Evolutionary conservation across 2,329 filamentous ascomycete species (phyloP), one percentile per base, ranked within the genome.

Genomic region (Aspergillus aculeatinus): DNA sequence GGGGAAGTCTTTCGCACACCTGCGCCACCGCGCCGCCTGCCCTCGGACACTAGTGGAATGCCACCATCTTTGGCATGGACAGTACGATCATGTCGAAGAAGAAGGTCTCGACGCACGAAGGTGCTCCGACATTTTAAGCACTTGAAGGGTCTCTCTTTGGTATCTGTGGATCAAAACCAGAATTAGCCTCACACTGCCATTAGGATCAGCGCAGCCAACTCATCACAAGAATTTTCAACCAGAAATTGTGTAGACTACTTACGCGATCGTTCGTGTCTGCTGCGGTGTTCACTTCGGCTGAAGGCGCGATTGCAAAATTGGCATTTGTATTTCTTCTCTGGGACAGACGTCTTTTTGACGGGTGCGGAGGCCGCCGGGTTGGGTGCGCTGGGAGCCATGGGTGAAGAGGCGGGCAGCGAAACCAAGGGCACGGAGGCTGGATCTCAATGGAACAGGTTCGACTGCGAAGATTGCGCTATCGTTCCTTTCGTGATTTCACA

Each of bases 261-360:
- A 98, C 95, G 95, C 77, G 92, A 96, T 81, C 95, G 87, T 81
- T 99, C 95, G 80, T 99, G 95, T 79, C 95, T 86, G 80, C 92
- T 97, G 71, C 95, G 87, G 79, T 99, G 95, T 80, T 99, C 95
- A 78, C 92, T 96, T 77, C 95, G 86, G 81, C 93, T 97, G 78
- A 99, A 99, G 65, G 95, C 95, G 78, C 95, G 87, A 80, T 93
- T 93, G 83, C 95, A 98, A 80, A 96, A 98, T 83, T 96, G 92
- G 82, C 95, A 99, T 79, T 98, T 97, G 87, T 99, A 99, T 81
- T 97, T 96, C 83, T 96, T 94, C 83, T 98, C 95, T 59, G 93
- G 92, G 70, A 87, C 89, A 70, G 88, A 81, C 63, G 89, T 83
- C 81, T 96, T 96, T 80, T 96, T 96, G 79, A 90, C 87, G 72